Percentiles rank a stretch among this genome's conserved stretches.
Conservation (phyloP, 352 stramenopile genomes). For the Pilasporangium apinafurcum region DNA sequence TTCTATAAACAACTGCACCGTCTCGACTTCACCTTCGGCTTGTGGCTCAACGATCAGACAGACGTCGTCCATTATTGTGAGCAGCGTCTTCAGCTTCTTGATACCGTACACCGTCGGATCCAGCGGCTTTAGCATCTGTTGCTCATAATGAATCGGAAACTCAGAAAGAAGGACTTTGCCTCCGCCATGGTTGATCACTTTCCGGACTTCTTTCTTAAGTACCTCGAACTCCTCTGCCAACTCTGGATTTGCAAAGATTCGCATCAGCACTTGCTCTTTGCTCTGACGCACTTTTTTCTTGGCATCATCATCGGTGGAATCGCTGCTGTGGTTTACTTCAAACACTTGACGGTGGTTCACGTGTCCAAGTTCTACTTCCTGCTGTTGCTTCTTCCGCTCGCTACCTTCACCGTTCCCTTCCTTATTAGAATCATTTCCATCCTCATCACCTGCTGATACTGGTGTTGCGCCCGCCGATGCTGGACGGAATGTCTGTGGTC, state of each 20-base stretch:
- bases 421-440: slow-evolving; percentile 7
- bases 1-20: slow-evolving; percentile 49
- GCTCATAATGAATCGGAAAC: slow-evolving; percentile 45
- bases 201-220: slow-evolving; percentile 66
- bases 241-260: slow-evolving; percentile 34
- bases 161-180: slow-evolving; percentile 40
- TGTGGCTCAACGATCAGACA: slow-evolving; percentile 39
- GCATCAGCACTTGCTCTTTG: slow-evolving; percentile 44
- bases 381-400: slow-evolving; percentile 5
- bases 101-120: slow-evolving; percentile 45
- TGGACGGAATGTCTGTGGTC: slow-evolving; percentile 22
- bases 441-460: not conserved
- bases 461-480: slow-evolving; percentile 16
- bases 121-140: slow-evolving; percentile 66
- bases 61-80: slow-evolving; percentile 50
- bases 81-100: slow-evolving; percentile 72
- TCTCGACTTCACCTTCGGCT: slow-evolving; percentile 48
- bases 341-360: slow-evolving; percentile 36
- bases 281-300: slow-evolving; percentile 15
- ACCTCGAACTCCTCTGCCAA: slow-evolving; percentile 43
- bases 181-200: slow-evolving; percentile 57
- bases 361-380: not conserved
- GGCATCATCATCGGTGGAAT: not conserved
- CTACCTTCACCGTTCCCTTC: not conserved
- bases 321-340: slow-evolving; percentile 21